Percentiles rank a stretch among this genome's conserved stretches.
These are phyloP conservation scores for Amphirosellinia nigrospora DNA, from an alignment of 495 filamentous ascomycete species.

Conservation along the genomic window DNA sequence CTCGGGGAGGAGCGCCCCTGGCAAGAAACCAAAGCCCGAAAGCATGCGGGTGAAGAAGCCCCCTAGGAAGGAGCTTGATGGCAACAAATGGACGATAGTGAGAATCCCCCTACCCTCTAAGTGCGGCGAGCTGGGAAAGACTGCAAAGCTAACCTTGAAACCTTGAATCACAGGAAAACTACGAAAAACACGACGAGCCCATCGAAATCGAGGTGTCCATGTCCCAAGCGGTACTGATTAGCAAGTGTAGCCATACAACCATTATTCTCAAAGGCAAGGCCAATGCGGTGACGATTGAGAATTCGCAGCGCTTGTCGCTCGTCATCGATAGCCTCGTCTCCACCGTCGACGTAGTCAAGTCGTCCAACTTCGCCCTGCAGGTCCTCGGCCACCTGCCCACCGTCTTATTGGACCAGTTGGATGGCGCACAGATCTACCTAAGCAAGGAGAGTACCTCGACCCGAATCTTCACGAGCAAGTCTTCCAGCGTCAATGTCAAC, in stretches of 20 bases:
- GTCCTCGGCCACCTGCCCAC: slow-evolving; percentile 84
- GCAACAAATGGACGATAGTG: slow-evolving; percentile 93
- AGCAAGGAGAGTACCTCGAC: slow-evolving; percentile 75
- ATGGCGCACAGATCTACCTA: slow-evolving; percentile 86
- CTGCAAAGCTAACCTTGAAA: slow-evolving; percentile 23
- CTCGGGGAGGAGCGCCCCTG: slow-evolving; percentile 78
- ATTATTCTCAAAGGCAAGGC: slow-evolving; percentile 89
- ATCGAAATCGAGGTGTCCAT: slow-evolving; percentile 79
- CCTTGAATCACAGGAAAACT: slow-evolving; percentile 72
- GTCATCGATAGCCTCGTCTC: slow-evolving; percentile 90
- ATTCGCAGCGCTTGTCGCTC: slow-evolving; percentile 81
- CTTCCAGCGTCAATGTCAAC: slow-evolving; percentile 81
- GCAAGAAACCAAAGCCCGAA: slow-evolving; percentile 92
- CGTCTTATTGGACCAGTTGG: slow-evolving; percentile 88
- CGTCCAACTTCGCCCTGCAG: slow-evolving; percentile 87
- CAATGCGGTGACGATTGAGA: slow-evolving; percentile 93
- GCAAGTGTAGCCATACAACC: slow-evolving; percentile 86
- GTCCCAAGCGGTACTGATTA: slow-evolving; percentile 89
- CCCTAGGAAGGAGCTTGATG: slow-evolving; percentile 87
- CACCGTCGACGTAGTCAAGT: slow-evolving; percentile 92
- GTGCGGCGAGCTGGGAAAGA: background rate
- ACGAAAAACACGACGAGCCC: slow-evolving; percentile 73
- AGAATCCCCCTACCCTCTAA: slow-evolving; percentile 19
- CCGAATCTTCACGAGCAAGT: slow-evolving; percentile 89
- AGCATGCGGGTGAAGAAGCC: slow-evolving; percentile 93